phyloP scores from a whole-genome alignment of 2,329 filamentous ascomycete genomes.

The Aspergillus caelatus region DNA sequence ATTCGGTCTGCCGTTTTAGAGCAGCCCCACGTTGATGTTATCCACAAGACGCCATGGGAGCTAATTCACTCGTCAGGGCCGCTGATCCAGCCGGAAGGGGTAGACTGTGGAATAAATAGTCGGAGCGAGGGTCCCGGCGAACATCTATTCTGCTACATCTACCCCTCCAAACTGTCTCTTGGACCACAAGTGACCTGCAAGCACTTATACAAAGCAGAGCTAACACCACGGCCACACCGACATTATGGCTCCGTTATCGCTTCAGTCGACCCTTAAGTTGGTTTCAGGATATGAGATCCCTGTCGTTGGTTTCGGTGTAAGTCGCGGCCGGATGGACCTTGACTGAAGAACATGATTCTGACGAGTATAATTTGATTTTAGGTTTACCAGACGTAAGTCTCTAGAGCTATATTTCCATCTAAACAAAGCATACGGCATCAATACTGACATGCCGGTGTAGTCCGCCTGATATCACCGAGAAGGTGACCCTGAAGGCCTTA shows the following conservation, averaged over 20 bases:
- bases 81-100: background rate
- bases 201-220: background rate
- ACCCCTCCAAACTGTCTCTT: background rate
- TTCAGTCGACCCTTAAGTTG: constrained; percentile 43
- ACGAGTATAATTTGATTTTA: constrained; percentile 14
- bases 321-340: constrained; percentile 13
- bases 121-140: background rate
- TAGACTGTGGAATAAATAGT: constrained; percentile 2
- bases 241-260: constrained; percentile 29
- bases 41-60: constrained; percentile 3
- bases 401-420: background rate
- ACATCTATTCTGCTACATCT: background rate
- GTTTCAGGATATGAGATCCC: constrained; percentile 45
- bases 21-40: constrained; percentile 8
- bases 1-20: constrained; percentile 1
- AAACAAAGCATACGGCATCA: background rate
- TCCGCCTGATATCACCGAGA: constrained; percentile 59
- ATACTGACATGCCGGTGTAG: constrained; percentile 32
- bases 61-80: background rate
- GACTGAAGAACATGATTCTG: background rate
- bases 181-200: background rate
- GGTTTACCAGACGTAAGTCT: constrained; percentile 45
- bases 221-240: background rate
- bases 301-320: constrained; percentile 46
- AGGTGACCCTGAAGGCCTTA: constrained; percentile 60